phyloP scores from a whole-genome alignment of 805 yeast genomes.

The Ogataea corticis region DNA sequence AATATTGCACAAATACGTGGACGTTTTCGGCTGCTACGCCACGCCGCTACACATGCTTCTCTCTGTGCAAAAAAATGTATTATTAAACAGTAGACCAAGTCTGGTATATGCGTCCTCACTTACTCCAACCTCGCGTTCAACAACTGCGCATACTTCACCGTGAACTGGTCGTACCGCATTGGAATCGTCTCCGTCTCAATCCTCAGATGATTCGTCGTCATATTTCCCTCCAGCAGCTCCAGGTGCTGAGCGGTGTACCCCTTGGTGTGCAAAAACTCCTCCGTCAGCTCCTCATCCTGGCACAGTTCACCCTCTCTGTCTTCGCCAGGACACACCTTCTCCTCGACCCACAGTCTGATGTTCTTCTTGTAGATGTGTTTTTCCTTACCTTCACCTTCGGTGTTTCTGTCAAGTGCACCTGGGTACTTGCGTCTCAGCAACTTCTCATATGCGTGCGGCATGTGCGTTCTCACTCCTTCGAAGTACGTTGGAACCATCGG shows the following conservation, averaged over 20 bases:
- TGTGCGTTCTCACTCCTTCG: slow-evolving; percentile 56
- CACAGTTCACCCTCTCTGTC: slow-evolving; percentile 33
- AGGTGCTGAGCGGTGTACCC: slow-evolving; percentile 29
- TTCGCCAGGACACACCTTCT: slow-evolving; percentile 26
- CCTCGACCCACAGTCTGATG: slow-evolving; percentile 56
- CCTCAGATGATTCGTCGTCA: slow-evolving; percentile 12
- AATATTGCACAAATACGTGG: too few relatives aligned
- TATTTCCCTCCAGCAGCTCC: slow-evolving; percentile 13
- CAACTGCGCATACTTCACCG: slow-evolving; percentile 20
- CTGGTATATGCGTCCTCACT: too few relatives aligned
- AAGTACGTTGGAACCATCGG: slow-evolving; percentile 51
- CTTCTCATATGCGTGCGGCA: slow-evolving; percentile 47
- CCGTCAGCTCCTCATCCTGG: slow-evolving; percentile 30
- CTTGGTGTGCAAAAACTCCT: slow-evolving; percentile 34
- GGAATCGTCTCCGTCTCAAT: slow-evolving; percentile 28
- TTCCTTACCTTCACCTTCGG: slow-evolving; percentile 27
- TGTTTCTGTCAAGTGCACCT: slow-evolving; percentile 34
- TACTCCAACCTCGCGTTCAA: slow-evolving; percentile 24
- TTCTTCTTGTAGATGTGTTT: slow-evolving; percentile 49
- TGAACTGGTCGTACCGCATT: slow-evolving; percentile 31
- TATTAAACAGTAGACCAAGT: too few relatives aligned
- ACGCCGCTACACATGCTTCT: too few relatives aligned
- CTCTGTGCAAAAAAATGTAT: too few relatives aligned
- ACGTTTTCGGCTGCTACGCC: too few relatives aligned
- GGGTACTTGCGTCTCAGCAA: slow-evolving; percentile 52